Base-by-base conservation (phyloP, 352 stramenopile genomes). In the Globisporangium apiculatum region DNA sequence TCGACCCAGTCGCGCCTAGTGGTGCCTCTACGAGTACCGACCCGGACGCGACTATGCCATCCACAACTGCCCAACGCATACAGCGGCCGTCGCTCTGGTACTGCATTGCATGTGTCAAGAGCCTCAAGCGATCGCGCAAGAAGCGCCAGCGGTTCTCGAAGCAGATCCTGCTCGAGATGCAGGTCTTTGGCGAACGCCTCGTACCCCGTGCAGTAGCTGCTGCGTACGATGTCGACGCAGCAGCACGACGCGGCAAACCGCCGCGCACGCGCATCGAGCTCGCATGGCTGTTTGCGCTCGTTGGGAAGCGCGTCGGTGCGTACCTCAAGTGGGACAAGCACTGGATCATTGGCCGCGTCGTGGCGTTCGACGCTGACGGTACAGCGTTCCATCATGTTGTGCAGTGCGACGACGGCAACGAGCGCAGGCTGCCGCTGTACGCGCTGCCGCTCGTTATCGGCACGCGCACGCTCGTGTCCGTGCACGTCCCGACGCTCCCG, bases 121-220 rank as follows among this genome's bases (percentile, higher is more conserved):
- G 75, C 12, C 59, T 94, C 7, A 94, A 94, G 64, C 76, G 82
- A 31, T 87, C 83, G 31, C 68, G 84, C 10, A 94, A 91, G 57
- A 89, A 86, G 51, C 86, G 76, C 45, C 79, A 86, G 54, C 76
- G 83, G 0, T 87, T 91, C 35, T 91, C 82, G 3, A 91, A 90
- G 64, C 84, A 92, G 62, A 91, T 94, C 82, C 67, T 91, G 51
- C 60, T 90, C 40, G 84, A 91, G 38, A 91, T 94, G 76, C 80
- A 91, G 64, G 49, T 89, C 7, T 89, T 90, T 53, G 80, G 84
- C 12, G 71, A 72, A 17, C 63, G 91, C 31, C 61, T 94, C 38
- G 79, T 81, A 3, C 66, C 72, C 0, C 89, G 80, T 9, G 72
- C 81, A n/a, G 24, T 31, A 31, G 81, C 75, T 0, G 91, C 88